phyloP scores from a whole-genome alignment of 768 basidiomycete genomes.

The Mycena galericulata region DNA sequence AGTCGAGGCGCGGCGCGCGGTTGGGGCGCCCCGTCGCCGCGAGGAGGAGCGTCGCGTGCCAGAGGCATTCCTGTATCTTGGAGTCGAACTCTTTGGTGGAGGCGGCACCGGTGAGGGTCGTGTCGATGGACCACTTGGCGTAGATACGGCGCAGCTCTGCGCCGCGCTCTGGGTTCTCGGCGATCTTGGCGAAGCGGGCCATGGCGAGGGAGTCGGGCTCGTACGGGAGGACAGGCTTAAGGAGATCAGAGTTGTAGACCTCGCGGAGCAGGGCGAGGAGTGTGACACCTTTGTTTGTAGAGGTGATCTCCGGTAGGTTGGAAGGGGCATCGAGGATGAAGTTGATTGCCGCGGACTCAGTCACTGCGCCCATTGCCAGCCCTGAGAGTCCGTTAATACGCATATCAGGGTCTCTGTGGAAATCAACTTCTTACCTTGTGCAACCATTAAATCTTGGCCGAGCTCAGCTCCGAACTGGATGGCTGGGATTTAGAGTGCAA shows the following conservation, averaged over 20 bases:
- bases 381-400: background rate
- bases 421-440: conserved; percentile 3
- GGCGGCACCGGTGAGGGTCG: conserved; percentile 32
- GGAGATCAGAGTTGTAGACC: conserved; percentile 60
- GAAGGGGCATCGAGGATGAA: conserved; percentile 18
- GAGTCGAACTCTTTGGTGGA: conserved; percentile 36
- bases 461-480: conserved; percentile 30
- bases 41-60: conserved; percentile 50
- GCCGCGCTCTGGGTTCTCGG: conserved; percentile 43
- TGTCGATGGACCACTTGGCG: conserved; percentile 48
- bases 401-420: no score
- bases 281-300: conserved; percentile 43
- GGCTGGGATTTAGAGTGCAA: background rate
- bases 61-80: conserved; percentile 53
- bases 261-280: conserved; percentile 64
- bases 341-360: background rate
- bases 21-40: conserved; percentile 50
- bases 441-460: conserved; percentile 28
- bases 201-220: conserved; percentile 51
- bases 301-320: conserved; percentile 8
- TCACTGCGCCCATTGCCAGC: conserved; percentile 26
- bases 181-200: conserved; percentile 40
- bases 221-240: conserved; percentile 66
- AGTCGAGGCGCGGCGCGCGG: conserved; percentile 51
- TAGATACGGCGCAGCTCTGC: conserved; percentile 51